phyloP scores from a whole-genome alignment of 139 green algal genomes.

The Coelastrella sp. region DNA sequence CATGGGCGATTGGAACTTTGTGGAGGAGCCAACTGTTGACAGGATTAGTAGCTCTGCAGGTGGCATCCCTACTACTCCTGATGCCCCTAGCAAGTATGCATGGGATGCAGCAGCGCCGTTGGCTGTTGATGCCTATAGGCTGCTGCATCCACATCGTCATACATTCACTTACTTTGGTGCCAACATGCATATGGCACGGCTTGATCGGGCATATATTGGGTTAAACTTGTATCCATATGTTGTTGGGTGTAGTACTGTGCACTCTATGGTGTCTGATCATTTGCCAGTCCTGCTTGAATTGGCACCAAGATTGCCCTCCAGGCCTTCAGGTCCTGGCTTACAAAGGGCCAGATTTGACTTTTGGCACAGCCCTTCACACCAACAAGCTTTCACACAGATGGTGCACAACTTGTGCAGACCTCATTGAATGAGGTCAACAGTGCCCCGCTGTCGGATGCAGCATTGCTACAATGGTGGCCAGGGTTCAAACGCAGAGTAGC shows the following conservation, averaged over 20 bases:
- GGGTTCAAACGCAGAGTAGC: no score
- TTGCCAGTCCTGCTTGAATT: background rate
- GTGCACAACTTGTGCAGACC: no score
- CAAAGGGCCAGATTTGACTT: background rate
- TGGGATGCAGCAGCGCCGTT: background rate
- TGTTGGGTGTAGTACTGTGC: background rate
- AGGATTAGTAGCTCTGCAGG: background rate
- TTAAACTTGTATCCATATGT: background rate
- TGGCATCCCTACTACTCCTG: background rate
- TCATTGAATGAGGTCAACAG: no score
- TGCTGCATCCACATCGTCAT: background rate
- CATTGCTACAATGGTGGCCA: no score
- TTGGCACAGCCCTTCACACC: background rate
- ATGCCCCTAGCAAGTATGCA: background rate
- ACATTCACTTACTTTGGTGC: background rate
- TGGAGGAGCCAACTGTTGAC: background rate
- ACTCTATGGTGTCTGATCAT: background rate
- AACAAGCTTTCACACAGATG: background rate
- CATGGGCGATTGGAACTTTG: slow-evolving; percentile 4
- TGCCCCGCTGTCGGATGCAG: no score
- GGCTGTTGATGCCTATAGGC: background rate
- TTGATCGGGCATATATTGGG: background rate
- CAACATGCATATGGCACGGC: background rate
- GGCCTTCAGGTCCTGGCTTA: background rate
- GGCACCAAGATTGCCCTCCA: background rate